These are phyloP conservation scores for Geotrichum europaeum DNA, from an alignment of 1,139 yeast genomes.

Conservation along the genomic window DNA sequence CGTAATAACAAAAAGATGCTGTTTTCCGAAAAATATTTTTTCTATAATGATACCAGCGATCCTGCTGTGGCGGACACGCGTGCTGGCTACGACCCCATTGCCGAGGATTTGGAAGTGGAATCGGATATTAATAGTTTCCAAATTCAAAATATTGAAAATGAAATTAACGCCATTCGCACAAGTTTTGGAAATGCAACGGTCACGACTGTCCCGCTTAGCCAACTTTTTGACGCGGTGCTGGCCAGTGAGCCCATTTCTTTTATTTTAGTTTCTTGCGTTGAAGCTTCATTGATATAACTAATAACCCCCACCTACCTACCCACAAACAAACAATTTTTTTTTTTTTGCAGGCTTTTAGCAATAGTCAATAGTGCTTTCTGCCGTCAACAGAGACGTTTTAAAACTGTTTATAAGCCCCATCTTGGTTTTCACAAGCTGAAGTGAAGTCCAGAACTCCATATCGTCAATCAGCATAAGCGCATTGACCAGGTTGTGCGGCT, in stretches of 20 bases:
- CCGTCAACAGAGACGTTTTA: not conserved
- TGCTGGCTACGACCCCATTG: not conserved
- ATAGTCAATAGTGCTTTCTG: not conserved
- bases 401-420: not conserved
- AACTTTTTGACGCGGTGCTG: not conserved
- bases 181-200: not conserved
- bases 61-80: conserved; percentile 5
- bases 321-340: not conserved
- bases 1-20: not conserved
- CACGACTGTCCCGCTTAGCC: not conserved
- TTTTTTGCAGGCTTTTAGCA: not conserved
- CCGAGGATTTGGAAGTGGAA: not conserved
- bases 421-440: conserved; percentile 4
- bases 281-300: conserved; percentile 3
- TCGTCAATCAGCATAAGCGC: conserved; percentile 9
- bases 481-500: not conserved
- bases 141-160: conserved; percentile 1
- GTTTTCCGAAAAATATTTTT: not conserved
- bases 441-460: conserved; percentile 5
- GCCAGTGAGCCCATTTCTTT: not conserved
- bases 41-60: conserved; percentile 1
- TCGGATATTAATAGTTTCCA: conserved; percentile 1
- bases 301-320: too few species aligned
- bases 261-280: conserved; percentile 3
- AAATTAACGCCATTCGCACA: not conserved